Percentiles rank a stretch among this genome's conserved stretches.
These are phyloP conservation scores for Reticulascus tulasneorum DNA, from an alignment of 2,329 filamentous ascomycete species.

Conservation along the genomic window DNA sequence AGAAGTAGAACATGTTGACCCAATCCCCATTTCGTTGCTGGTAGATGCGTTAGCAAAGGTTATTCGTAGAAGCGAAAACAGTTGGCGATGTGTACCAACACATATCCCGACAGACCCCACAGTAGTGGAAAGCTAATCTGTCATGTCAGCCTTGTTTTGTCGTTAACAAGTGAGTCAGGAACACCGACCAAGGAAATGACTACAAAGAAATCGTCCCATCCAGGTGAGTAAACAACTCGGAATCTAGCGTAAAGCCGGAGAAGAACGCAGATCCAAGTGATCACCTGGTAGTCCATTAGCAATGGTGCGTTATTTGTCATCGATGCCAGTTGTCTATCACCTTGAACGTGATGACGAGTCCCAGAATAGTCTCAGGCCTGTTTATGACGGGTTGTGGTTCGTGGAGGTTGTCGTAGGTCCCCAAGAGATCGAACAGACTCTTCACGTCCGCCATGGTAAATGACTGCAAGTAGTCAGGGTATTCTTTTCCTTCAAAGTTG, in stretches of 20 bases:
- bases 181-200: slow-evolving; percentile 24
- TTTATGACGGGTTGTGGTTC: slow-evolving; percentile 26
- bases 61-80: background rate
- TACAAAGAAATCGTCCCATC: slow-evolving; percentile 32
- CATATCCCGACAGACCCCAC: slow-evolving; percentile 4
- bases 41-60: background rate
- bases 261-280: slow-evolving; percentile 24
- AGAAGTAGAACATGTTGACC: slow-evolving; percentile 19
- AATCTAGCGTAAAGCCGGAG: slow-evolving; percentile 24
- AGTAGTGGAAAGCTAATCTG: background rate
- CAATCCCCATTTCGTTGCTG: slow-evolving; percentile 20
- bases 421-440: too few species aligned
- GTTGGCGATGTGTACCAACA: slow-evolving; percentile 3
- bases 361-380: slow-evolving; percentile 21
- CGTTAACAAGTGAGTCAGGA: slow-evolving; percentile 3
- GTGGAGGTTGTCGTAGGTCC: slow-evolving; percentile 10
- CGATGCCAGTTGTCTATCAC: too few species aligned
- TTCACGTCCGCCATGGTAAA: too few species aligned
- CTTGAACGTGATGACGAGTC: slow-evolving; percentile 23
- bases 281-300: slow-evolving; percentile 13
- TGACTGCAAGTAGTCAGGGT: too few species aligned
- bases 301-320: slow-evolving; percentile 5
- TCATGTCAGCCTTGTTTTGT: background rate
- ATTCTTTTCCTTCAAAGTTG: too few species aligned
- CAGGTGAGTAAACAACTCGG: slow-evolving; percentile 20